Percentiles rank a stretch among this genome's conserved stretches.
phyloP scores from a whole-genome alignment of 441 rosid species.

The Erodium chrysanthum region DNA sequence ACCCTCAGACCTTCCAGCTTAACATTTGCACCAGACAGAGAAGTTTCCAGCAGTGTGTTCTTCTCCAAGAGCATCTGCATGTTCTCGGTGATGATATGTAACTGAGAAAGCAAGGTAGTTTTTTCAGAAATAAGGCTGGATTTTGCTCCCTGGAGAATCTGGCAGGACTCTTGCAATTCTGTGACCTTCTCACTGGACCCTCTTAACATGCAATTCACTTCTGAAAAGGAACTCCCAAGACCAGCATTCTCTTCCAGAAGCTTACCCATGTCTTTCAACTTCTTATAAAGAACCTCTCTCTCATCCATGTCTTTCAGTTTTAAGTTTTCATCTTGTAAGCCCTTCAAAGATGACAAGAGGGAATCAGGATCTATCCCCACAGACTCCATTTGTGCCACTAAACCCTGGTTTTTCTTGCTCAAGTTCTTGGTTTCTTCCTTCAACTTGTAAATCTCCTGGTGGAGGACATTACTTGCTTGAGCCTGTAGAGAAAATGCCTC shows the following conservation, averaged over 20 bases:
- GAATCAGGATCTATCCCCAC: conserved; percentile 45
- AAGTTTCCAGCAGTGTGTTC: conserved; percentile 40
- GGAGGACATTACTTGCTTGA: conserved; percentile 36
- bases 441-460: conserved; percentile 37
- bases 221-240: conserved; percentile 40
- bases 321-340: conserved; percentile 43
- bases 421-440: conserved; percentile 37
- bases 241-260: conserved; percentile 44
- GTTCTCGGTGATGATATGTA: conserved; percentile 56
- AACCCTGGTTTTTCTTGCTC: conserved; percentile 33
- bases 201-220: conserved; percentile 36
- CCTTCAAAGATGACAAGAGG: conserved; percentile 39
- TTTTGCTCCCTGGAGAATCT: conserved; percentile 53
- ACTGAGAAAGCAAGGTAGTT: conserved; percentile 67
- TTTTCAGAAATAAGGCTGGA: conserved; percentile 37
- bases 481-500: conserved; percentile 38
- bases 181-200: conserved; percentile 39
- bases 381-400: conserved; percentile 41
- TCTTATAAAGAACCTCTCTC: conserved; percentile 28
- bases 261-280: conserved; percentile 38
- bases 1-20: conserved; percentile 56
- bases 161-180: conserved; percentile 47
- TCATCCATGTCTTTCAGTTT: conserved; percentile 42
- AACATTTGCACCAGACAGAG: conserved; percentile 43
- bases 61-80: conserved; percentile 57